Conservation (phyloP, 2,329 filamentous ascomycete species). For the Microsporum audouinii region DNA sequence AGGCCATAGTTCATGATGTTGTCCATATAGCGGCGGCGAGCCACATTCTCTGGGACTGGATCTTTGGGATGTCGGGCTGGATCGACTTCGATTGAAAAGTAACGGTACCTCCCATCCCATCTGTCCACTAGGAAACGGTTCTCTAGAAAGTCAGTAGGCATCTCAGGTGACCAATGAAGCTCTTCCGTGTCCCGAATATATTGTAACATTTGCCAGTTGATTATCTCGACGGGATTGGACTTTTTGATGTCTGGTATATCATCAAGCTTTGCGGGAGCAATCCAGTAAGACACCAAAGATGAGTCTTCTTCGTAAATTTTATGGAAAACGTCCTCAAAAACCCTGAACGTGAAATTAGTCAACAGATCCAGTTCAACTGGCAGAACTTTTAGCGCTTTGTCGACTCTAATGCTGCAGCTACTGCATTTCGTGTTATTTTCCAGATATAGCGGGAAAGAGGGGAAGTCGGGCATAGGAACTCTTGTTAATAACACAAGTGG, state of each 20-base stretch:
- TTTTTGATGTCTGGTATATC: neutral
- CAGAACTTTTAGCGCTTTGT: constrained; percentile 29
- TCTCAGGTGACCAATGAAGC: constrained; percentile 37
- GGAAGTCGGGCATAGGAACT: constrained; percentile 50
- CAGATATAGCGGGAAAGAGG: constrained; percentile 61
- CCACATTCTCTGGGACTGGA: constrained; percentile 24
- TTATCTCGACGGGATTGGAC: constrained; percentile 16
- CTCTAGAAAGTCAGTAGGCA: constrained; percentile 30
- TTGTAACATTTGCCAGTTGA: constrained; percentile 36
- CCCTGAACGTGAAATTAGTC: constrained; percentile 59
- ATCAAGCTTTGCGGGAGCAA: constrained; percentile 47
- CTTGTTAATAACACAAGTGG: constrained; percentile 64
- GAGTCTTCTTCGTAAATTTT: constrained; percentile 61
- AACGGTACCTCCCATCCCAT: constrained; percentile 48
- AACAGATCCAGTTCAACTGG: constrained; percentile 44
- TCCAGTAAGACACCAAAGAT: constrained; percentile 66
- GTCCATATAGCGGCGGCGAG: constrained; percentile 36
- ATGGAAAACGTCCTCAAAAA: constrained; percentile 80
- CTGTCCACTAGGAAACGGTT: constrained; percentile 46
- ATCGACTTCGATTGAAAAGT: constrained; percentile 38
- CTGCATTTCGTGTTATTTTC: constrained; percentile 50
- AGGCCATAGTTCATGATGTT: constrained; percentile 76
- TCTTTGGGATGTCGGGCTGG: constrained; percentile 23
- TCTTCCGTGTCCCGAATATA: constrained; percentile 29
- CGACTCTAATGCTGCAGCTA: constrained; percentile 42